phyloP scores from a whole-genome alignment of 345 rosid genomes.

The Brassica napus region DNA sequence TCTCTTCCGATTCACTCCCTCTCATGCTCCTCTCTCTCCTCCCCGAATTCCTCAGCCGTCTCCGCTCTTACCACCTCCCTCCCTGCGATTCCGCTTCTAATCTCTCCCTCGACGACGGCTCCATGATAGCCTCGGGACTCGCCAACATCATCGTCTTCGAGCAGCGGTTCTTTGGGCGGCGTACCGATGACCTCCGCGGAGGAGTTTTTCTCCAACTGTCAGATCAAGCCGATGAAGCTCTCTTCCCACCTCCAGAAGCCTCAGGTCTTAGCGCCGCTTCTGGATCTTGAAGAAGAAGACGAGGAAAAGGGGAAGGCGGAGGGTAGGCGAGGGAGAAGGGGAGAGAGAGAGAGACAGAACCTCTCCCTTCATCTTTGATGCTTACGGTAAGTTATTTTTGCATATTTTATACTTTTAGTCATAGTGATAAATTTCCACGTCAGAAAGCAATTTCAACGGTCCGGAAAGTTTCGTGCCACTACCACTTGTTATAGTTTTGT shows the following conservation, averaged over 20 bases:
- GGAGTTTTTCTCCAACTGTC: slow-evolving; percentile 83
- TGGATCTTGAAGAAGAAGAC: slow-evolving; percentile 70
- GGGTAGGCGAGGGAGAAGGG: slow-evolving; percentile 51
- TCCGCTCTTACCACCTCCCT: slow-evolving; percentile 51
- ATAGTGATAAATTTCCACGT: slow-evolving; percentile 23
- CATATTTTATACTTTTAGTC: slow-evolving; percentile 10
- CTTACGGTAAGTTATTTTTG: background rate
- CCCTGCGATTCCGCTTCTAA: slow-evolving; percentile 26
- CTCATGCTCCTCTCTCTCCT: slow-evolving; percentile 57
- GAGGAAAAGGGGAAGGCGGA: slow-evolving; percentile 46
- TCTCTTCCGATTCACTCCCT: background rate
- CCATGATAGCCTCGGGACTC: slow-evolving; percentile 51
- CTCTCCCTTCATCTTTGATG: slow-evolving; percentile 6
- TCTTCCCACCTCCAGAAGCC: slow-evolving; percentile 81
- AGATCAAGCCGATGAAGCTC: slow-evolving; percentile 94
- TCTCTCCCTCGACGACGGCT: slow-evolving; percentile 24
- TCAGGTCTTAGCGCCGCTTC: slow-evolving; percentile 65
- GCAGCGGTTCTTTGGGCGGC: slow-evolving; percentile 45
- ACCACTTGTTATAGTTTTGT: background rate
- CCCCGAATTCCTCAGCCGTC: slow-evolving; percentile 51
- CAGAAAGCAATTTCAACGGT: slow-evolving; percentile 27
- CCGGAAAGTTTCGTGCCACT: background rate
- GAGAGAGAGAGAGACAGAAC: too few relatives aligned
- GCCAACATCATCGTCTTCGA: slow-evolving; percentile 49
- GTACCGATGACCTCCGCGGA: slow-evolving; percentile 93